phyloP scores from a whole-genome alignment of 495 filamentous ascomycete species.

The Hypoxylon subgilvum region DNA sequence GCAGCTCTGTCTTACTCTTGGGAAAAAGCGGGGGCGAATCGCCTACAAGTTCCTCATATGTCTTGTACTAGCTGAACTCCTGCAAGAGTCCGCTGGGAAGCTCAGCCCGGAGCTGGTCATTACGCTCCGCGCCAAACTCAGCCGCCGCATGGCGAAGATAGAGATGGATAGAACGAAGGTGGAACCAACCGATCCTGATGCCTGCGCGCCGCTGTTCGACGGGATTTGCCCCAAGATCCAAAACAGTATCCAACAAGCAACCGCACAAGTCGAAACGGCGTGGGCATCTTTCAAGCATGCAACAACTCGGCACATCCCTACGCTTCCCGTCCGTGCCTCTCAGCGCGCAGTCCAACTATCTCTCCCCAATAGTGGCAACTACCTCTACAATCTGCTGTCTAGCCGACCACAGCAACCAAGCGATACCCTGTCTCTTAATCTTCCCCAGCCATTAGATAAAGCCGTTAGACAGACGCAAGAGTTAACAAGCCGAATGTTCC shows the following conservation, averaged over 20 bases:
- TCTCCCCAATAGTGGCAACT: slow-evolving; percentile 53
- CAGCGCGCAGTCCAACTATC: slow-evolving; percentile 41
- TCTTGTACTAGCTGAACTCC: slow-evolving; percentile 49
- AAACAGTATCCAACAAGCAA: slow-evolving; percentile 20
- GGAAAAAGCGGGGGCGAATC: slow-evolving; percentile 53
- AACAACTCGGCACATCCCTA: slow-evolving; percentile 45
- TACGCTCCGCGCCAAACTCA: slow-evolving; percentile 61
- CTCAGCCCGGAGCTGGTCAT: slow-evolving; percentile 24
- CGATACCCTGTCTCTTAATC: background rate
- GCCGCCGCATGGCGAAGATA: slow-evolving; percentile 66
- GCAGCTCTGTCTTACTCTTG: slow-evolving; percentile 52
- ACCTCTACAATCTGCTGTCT: slow-evolving; percentile 40
- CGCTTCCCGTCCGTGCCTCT: slow-evolving; percentile 49
- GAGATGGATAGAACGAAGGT: slow-evolving; percentile 45
- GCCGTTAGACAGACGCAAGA: slow-evolving; percentile 21
- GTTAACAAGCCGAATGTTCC: slow-evolving; percentile 27
- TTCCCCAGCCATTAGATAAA: slow-evolving; percentile 32
- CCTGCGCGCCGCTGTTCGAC: slow-evolving; percentile 22
- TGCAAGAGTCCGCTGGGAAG: slow-evolving; percentile 46
- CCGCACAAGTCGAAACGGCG: slow-evolving; percentile 14
- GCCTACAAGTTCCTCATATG: slow-evolving; percentile 66
- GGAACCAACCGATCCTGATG: background rate
- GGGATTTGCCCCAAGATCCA: slow-evolving; percentile 27
- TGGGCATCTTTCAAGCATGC: slow-evolving; percentile 43
- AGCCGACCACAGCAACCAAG: background rate